These are phyloP conservation scores for Aspergillus cristatus DNA, from an alignment of 495 filamentous ascomycete species.

Conservation along the genomic window DNA sequence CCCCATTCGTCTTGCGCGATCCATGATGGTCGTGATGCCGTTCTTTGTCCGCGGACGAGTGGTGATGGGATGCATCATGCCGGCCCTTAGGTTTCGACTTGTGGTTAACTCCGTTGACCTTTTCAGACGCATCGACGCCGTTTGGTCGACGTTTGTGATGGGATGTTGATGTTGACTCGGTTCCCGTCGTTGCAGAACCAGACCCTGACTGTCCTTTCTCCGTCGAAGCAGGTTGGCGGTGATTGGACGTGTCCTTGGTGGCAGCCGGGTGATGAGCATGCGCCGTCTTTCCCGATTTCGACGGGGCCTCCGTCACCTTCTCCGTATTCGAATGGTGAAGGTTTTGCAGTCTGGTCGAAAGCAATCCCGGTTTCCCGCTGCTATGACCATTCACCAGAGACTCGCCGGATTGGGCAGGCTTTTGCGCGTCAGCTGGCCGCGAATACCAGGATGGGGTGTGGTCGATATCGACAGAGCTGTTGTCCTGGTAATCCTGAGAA, in stretches of 20 bases:
- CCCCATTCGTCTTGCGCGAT: slow-evolving; percentile 27
- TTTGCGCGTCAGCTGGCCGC: slow-evolving; percentile 20
- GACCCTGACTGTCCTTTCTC: slow-evolving; percentile 22
- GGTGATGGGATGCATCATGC: slow-evolving; percentile 20
- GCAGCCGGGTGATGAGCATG: slow-evolving; percentile 8
- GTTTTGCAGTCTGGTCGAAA: slow-evolving; percentile 31
- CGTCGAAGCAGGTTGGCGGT: slow-evolving; percentile 20
- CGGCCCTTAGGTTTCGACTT: slow-evolving; percentile 26
- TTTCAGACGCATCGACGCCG: slow-evolving; percentile 25
- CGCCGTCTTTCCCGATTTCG: slow-evolving; percentile 16
- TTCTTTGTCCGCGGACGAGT: slow-evolving; percentile 18
- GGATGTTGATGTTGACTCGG: slow-evolving; percentile 19
- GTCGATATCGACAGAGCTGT: slow-evolving; percentile 29
- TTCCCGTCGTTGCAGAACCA: slow-evolving; percentile 10
- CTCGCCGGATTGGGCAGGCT: slow-evolving; percentile 9
- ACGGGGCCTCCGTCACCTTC: slow-evolving; percentile 16
- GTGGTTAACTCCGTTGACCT: slow-evolving; percentile 26
- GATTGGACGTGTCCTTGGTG: slow-evolving; percentile 21
- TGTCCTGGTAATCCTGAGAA: slow-evolving; percentile 33
- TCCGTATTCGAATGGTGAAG: slow-evolving; percentile 30
- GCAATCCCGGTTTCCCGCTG: slow-evolving; percentile 22
- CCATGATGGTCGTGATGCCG: slow-evolving; percentile 21
- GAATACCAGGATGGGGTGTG: slow-evolving; percentile 18
- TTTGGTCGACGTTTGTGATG: slow-evolving; percentile 22
- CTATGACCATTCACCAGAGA: slow-evolving; percentile 9